Percentiles rank a stretch among this genome's conserved stretches.
phyloP scores from a whole-genome alignment of 345 rosid species.

The Populus deltoides region DNA sequence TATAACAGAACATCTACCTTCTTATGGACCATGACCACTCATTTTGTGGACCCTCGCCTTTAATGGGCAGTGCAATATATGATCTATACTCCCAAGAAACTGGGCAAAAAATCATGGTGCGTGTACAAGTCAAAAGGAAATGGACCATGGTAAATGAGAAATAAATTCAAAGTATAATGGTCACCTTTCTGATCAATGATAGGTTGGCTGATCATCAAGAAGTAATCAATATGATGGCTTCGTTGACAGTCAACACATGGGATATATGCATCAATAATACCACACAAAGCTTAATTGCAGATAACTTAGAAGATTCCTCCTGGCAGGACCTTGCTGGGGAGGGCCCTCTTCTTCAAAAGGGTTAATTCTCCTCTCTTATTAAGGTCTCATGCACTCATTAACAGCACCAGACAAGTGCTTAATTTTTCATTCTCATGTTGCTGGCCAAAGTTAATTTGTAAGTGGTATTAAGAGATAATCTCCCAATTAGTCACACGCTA shows the following conservation, averaged over 20 bases:
- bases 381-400: not conserved
- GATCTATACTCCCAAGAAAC: constrained; percentile 11
- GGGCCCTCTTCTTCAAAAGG: not conserved
- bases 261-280: constrained; percentile 6
- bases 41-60: constrained; percentile 9
- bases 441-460: not conserved
- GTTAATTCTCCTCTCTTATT: not conserved
- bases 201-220: constrained; percentile 11
- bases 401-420: not conserved
- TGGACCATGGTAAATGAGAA: not conserved
- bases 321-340: constrained; percentile 16
- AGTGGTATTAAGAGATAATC: not conserved
- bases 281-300: constrained; percentile 12
- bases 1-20: not conserved
- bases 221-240: not conserved
- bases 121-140: not conserved
- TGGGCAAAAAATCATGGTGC: not conserved
- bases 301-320: constrained; percentile 31
- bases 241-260: constrained; percentile 25
- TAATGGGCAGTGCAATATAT: not conserved
- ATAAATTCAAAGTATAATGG: not conserved
- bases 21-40: constrained; percentile 7
- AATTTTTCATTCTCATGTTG: not conserved
- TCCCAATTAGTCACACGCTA: not conserved
- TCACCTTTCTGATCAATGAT: constrained; percentile 9